A percentile compares a stretch with the other conserved stretches of the same genome.
These are phyloP conservation scores for barley (Hordeum vulgare) DNA, from an alignment of 176 grass and related monocot species.

Conservation along the genomic window DNA sequence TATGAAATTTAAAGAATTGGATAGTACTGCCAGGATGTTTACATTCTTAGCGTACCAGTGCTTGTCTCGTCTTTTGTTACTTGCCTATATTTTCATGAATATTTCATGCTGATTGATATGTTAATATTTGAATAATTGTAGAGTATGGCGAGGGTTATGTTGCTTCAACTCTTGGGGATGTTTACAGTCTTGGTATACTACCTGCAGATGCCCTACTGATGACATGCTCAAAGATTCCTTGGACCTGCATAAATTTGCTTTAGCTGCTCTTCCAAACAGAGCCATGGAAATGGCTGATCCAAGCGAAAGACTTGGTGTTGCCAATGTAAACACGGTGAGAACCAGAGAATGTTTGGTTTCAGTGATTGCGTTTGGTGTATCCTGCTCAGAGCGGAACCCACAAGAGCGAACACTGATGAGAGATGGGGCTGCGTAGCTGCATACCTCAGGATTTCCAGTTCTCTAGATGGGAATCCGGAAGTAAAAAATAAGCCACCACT, in stretches of 20 bases:
- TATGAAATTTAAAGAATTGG: not conserved
- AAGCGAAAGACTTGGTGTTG: not conserved
- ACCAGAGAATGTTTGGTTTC: not conserved
- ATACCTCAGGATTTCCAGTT: not conserved
- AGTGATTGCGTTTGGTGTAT: not conserved
- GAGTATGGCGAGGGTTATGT: conserved; percentile 12
- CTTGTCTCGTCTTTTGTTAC: not conserved
- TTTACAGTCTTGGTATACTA: conserved; percentile 21
- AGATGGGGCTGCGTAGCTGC: conserved; percentile 1
- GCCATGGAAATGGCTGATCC: not conserved
- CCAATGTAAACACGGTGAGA: not conserved
- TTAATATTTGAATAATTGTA: not conserved
- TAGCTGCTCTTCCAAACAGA: not conserved
- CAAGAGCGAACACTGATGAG: not conserved
- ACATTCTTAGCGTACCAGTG: not conserved
- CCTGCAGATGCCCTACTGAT: not conserved
- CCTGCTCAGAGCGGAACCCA: conserved; percentile 13
- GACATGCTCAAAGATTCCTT: conserved; percentile 1
- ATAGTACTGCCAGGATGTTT: not conserved
- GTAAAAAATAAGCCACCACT: not conserved
- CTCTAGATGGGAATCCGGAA: not conserved
- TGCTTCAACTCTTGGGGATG: not conserved
- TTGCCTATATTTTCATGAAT: not conserved
- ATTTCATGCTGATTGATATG: not conserved
- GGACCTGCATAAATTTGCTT: not conserved